Evolutionary conservation across 1,139 yeast genomes (phyloP).

Genomic region (Petasospora rhodanensis): DNA sequence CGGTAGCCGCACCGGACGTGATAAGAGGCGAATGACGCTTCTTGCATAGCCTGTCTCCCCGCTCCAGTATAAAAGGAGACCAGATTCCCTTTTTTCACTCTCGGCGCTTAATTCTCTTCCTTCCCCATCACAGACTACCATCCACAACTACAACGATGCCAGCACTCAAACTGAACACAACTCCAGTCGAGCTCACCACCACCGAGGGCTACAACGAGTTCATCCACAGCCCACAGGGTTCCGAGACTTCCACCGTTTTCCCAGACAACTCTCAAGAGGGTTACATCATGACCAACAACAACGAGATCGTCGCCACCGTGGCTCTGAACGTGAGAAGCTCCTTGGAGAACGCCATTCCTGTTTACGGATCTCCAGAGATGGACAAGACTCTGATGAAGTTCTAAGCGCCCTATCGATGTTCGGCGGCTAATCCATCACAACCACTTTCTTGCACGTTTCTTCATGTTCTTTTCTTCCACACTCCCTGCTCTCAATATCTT

Average conservation of each 20-base stretch:
- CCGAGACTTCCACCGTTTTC: slow-evolving; percentile 27
- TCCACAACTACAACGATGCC: slow-evolving; percentile 4
- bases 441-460: neutral
- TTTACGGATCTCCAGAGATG: slow-evolving; percentile 14
- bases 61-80: slow-evolving; percentile 2
- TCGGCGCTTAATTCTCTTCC: neutral
- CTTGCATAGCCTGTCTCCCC: too few relatives aligned
- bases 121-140: neutral
- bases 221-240: slow-evolving; percentile 23
- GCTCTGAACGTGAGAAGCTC: slow-evolving; percentile 14
- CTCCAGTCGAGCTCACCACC: slow-evolving; percentile 34
- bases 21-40: too few relatives aligned
- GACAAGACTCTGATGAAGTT: slow-evolving; percentile 10
- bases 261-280: slow-evolving; percentile 27
- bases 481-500: slow-evolving; percentile 1
- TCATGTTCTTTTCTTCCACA: neutral
- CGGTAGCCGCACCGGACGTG: too few relatives aligned
- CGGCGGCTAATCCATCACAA: neutral
- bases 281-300: slow-evolving; percentile 28
- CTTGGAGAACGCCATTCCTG: slow-evolving; percentile 13
- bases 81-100: neutral
- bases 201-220: slow-evolving; percentile 33
- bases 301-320: slow-evolving; percentile 32
- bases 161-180: slow-evolving; percentile 12
- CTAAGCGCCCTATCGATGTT: neutral